phyloP scores from a whole-genome alignment of 1,284 basidiomycete genomes.

The Puccinia novopanici region DNA sequence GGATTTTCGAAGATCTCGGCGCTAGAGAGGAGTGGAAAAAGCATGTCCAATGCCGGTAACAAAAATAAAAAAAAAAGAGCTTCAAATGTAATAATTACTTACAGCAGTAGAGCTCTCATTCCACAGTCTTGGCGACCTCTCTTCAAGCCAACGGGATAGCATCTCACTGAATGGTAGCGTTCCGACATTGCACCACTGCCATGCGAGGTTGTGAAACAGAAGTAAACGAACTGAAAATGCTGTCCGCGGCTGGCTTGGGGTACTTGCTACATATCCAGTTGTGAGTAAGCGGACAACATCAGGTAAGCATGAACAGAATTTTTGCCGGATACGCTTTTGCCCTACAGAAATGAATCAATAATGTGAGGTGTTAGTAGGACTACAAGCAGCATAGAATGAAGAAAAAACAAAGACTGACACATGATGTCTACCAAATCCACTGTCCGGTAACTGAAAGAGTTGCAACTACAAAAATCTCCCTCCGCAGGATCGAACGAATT shows the following conservation, averaged over 20 bases:
- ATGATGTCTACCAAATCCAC: constrained; percentile 8
- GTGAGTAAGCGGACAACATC: constrained; percentile 5
- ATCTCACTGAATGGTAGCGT: background rate
- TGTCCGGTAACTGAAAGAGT: background rate
- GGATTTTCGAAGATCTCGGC: background rate
- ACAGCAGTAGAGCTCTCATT: background rate
- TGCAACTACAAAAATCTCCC: background rate
- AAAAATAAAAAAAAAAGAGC: background rate
- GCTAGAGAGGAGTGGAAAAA: background rate
- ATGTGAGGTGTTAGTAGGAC: too few species aligned
- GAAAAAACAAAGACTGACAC: background rate
- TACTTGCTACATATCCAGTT: background rate
- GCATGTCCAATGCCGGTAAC: background rate
- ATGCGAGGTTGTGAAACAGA: constrained; percentile 12
- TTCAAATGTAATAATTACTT: too few species aligned
- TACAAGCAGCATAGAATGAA: background rate
- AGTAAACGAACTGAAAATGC: constrained; percentile 21
- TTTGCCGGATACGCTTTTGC: constrained; percentile 1
- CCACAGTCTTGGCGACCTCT: background rate
- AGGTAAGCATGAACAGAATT: constrained; percentile 1
- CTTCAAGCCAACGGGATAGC: background rate
- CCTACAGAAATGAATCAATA: background rate
- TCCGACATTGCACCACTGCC: constrained; percentile 23
- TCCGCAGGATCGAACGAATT: background rate
- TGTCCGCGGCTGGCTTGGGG: background rate